Conservation (phyloP, 177 flowering plant species). For the Tripterygium wilfordii region DNA sequence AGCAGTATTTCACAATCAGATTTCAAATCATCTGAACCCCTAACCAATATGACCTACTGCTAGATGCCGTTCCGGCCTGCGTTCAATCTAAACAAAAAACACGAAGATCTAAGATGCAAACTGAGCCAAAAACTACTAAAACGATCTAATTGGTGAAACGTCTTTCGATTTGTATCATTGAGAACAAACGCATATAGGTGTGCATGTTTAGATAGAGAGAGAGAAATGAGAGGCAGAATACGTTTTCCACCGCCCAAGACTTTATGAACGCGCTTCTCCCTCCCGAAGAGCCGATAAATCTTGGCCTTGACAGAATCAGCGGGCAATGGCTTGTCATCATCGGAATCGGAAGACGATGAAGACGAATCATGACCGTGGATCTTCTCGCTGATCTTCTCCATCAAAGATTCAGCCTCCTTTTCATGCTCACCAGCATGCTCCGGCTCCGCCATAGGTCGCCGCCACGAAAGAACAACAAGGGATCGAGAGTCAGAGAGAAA, state of each 20-base stretch:
- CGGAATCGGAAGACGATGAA: conserved; percentile 34
- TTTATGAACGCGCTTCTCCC: conserved; percentile 47
- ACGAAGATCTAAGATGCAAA: too few relatives aligned
- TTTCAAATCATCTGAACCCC: too few relatives aligned
- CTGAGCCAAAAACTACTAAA: too few relatives aligned
- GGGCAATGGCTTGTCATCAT: conserved; percentile 16
- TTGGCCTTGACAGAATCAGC: conserved; percentile 20
- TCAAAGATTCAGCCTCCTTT: conserved; percentile 9
- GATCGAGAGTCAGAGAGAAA: background rate
- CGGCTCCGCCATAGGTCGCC: conserved; percentile 30
- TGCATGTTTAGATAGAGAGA: background rate
- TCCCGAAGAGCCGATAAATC: conserved; percentile 33
- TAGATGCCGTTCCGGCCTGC: too few relatives aligned
- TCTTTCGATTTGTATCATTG: too few relatives aligned
- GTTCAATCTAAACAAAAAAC: too few relatives aligned
- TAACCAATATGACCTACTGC: too few relatives aligned
- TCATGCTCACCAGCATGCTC: conserved; percentile 19
- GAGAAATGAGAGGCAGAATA: conserved; percentile 9
- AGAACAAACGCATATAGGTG: too few relatives aligned
- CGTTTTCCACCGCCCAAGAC: conserved; percentile 53
- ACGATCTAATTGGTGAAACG: too few relatives aligned
- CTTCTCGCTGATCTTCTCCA: conserved; percentile 36
- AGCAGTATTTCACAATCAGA: too few relatives aligned
- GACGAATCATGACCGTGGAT: conserved; percentile 24
- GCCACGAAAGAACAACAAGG: too few relatives aligned